Evolutionary conservation across 225 moss, liverwort and hornwort species (phyloP), one percentile per base, ranked within the genome.

Genomic region (Straminergon stramineum): DNA sequence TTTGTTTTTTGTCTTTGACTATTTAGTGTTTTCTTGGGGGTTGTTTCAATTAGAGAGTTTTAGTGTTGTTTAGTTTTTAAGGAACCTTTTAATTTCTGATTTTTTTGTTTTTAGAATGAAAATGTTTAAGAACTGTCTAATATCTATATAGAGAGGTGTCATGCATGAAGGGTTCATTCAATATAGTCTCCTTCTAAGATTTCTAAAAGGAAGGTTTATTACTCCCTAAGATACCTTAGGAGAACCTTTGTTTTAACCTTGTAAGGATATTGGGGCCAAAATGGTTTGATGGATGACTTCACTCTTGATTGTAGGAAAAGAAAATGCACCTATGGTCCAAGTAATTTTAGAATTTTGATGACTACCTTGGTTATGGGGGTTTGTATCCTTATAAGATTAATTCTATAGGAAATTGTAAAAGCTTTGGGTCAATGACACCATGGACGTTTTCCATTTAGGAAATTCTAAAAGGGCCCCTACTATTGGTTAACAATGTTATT

Each of bases 191-290:
- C 0, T 2, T 6, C 48, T 4, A 19, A 30, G 31, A 7, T 75
- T 48, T 0, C 0, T 9, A 3, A 74, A 71, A 71, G 4, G 18
- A 75, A 45, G 18, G 30, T 17, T 18, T 28, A 9, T 73, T 73
- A 28, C 6, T 73, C 5, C 3, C 3, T 2, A 1, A 43, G 1
- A 43, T 74, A 15, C 3, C 3, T 24, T 15, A 15, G 5, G 4
- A 27, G 9, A 71, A 27, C 3, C 8, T 45, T 73, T 26, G 5
- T 0, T 26, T 69, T 41, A 52, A 52, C 52, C 14, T 7, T 48
- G 10, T 48, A 48, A 48, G 48, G 10, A 48, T 48, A 10, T 48
- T 48, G 48, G 48, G 10, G 48, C 48, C 10, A 48, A 2, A 48
- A 48, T 48, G 48, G 48, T 48, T 9, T 48, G 9, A 48, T 48